A percentile compares a stretch with the other conserved stretches of the same genome.
phyloP scores from a whole-genome alignment of 352 stramenopile species.

The Phytophthora sojae region DNA sequence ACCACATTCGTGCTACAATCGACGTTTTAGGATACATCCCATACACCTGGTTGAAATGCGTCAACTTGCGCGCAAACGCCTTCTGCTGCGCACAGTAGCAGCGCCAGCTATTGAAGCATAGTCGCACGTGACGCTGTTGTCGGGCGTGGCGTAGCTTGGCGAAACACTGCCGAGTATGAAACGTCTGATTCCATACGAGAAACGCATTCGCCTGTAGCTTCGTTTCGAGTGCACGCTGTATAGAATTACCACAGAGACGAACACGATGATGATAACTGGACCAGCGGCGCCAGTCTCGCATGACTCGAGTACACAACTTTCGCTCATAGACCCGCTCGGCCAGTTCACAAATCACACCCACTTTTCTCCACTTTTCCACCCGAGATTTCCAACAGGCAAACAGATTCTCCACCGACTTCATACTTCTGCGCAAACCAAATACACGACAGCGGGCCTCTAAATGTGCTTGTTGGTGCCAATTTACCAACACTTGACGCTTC shows the following conservation, averaged over 20 bases:
- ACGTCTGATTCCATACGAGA: constrained; percentile 18
- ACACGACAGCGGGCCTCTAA: constrained; percentile 9
- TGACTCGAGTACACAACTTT: constrained; percentile 26
- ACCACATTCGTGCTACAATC: constrained; percentile 33
- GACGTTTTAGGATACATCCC: constrained; percentile 44
- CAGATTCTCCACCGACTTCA: neutral
- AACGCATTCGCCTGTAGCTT: constrained; percentile 18
- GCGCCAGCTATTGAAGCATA: constrained; percentile 28
- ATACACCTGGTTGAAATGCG: constrained; percentile 48
- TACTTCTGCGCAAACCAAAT: neutral
- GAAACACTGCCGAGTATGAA: constrained; percentile 14
- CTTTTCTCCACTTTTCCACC: constrained; percentile 36
- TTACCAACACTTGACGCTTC: constrained; percentile 22
- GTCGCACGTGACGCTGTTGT: constrained; percentile 5
- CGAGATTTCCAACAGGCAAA: constrained; percentile 38
- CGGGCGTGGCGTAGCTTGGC: constrained; percentile 5
- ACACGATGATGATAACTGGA: constrained; percentile 11
- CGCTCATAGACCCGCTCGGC: constrained; percentile 26
- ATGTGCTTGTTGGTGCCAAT: constrained; percentile 24
- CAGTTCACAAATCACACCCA: constrained; percentile 28
- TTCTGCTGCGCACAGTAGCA: constrained; percentile 9
- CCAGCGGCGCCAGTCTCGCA: constrained; percentile 31
- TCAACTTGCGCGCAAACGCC: constrained; percentile 41
- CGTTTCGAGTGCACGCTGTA: constrained; percentile 9
- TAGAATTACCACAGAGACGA: constrained; percentile 14